These are phyloP conservation scores for Vaccinium macrocarpon DNA, from an alignment of 148 eudicot genomes.

Conservation along the genomic window DNA sequence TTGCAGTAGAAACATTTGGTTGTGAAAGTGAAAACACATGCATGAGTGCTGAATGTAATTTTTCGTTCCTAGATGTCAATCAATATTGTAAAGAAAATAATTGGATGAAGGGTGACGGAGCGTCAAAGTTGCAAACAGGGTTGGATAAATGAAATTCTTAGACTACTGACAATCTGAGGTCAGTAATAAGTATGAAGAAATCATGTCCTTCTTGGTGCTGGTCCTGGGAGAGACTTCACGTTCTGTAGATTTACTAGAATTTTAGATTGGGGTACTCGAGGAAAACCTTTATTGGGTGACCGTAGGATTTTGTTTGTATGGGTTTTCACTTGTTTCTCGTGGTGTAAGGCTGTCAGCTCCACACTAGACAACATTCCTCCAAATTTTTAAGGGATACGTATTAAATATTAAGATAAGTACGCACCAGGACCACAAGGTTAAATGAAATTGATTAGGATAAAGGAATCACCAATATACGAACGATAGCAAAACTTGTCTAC, in stretches of 20 bases:
- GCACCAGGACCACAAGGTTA: no score
- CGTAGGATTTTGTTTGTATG: neutral
- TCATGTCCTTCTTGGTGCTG: neutral
- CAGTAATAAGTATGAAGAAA: neutral
- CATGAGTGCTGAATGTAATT: neutral
- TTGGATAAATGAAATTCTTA: neutral
- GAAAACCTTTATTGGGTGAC: neutral
- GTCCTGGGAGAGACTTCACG: neutral
- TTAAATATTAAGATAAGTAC: neutral
- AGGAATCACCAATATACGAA: neutral
- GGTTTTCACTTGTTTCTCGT: neutral
- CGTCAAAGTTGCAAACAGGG: neutral
- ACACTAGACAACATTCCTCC: neutral
- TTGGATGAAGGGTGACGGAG: neutral
- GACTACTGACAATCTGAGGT: neutral
- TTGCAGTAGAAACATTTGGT: neutral
- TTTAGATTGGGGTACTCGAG: neutral
- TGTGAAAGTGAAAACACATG: neutral
- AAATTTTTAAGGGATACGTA: neutral
- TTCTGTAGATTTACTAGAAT: neutral
- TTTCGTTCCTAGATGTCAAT: no score
- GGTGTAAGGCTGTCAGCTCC: neutral
- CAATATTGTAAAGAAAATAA: no score
- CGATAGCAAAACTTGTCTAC: neutral
- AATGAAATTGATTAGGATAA: neutral